Percentiles rank a stretch among this genome's conserved stretches.
These are phyloP conservation scores for Pseudocercospora macadamiae DNA, from an alignment of 2,329 filamentous ascomycete genomes.

Conservation along the genomic window DNA sequence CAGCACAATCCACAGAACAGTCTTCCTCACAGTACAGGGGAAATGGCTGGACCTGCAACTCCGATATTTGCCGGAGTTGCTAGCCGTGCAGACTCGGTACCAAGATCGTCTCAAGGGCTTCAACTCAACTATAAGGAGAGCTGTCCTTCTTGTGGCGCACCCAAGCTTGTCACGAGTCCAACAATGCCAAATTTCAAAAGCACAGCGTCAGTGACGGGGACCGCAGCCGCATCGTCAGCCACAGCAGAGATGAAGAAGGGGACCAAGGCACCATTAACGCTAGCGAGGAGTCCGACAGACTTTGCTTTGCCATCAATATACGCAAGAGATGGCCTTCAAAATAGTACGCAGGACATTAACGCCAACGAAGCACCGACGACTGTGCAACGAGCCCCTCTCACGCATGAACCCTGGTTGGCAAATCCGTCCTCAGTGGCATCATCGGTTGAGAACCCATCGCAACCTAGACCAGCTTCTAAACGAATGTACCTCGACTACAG, in stretches of 20 bases:
- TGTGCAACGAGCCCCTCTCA: too few species aligned
- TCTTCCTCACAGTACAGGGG: not conserved
- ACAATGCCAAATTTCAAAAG: not conserved
- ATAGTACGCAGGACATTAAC: not conserved
- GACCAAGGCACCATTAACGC: not conserved
- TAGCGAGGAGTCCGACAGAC: not conserved
- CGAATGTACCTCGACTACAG: slow-evolving; percentile 2
- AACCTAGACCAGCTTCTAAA: not conserved
- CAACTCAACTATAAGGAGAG: not conserved
- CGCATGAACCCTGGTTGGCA: too few species aligned
- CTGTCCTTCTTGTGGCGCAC: not conserved
- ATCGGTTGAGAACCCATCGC: too few species aligned
- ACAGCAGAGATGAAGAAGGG: not conserved
- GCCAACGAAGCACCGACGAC: not conserved
- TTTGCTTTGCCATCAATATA: not conserved
- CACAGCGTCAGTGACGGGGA: not conserved
- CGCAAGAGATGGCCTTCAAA: not conserved
- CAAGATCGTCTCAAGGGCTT: not conserved
- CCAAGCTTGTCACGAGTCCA: not conserved
- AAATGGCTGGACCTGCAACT: not conserved
- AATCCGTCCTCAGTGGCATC: too few species aligned
- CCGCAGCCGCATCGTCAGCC: not conserved
- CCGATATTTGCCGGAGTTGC: too few species aligned
- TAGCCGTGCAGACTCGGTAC: not conserved
- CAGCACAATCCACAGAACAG: not conserved